Conservation (phyloP, 108 stramenopile species). For the Schizochytrium sp. region DNA sequence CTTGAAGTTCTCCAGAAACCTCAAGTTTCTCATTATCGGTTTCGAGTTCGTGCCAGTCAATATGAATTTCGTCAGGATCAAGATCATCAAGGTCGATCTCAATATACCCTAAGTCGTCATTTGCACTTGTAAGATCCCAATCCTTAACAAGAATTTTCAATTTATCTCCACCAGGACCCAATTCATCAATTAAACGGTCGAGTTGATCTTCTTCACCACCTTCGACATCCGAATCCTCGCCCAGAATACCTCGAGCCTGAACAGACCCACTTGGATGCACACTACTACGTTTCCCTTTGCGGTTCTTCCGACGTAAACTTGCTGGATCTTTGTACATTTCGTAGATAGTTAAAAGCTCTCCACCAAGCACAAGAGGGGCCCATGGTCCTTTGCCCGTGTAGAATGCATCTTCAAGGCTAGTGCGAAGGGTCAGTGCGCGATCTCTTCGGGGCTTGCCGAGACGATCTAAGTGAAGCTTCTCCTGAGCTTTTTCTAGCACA, state of each 20-base stretch:
- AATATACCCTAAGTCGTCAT: conserved; percentile 39
- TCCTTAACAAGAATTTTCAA: conserved; percentile 32
- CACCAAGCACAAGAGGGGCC: conserved; percentile 39
- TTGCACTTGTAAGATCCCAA: conserved; percentile 51
- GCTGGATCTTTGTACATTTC: conserved; percentile 42
- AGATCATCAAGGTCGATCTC: conserved; percentile 57
- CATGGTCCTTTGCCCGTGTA: conserved; percentile 53
- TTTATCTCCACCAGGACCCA: conserved; percentile 52
- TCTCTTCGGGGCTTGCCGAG: conserved; percentile 24
- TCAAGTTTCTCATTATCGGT: conserved; percentile 37
- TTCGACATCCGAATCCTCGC: not conserved
- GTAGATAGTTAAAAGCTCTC: not conserved
- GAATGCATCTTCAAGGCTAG: conserved; percentile 42
- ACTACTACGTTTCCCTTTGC: not conserved
- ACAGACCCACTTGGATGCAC: not conserved
- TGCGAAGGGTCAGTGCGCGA: not conserved
- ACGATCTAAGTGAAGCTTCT: conserved; percentile 4
- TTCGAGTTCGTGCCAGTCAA: conserved; percentile 57
- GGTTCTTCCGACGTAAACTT: not conserved
- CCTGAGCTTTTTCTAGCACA: conserved; percentile 48
- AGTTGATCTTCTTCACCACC: conserved; percentile 30
- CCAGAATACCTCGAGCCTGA: not conserved
- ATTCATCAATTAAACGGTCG: conserved; percentile 13
- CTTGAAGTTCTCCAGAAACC: conserved; percentile 15
- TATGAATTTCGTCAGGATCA: not conserved